Evolutionary conservation across 345 rosid species (phyloP), one percentile per base, ranked within the genome.

Genomic region (Gossypium mustelinum): DNA sequence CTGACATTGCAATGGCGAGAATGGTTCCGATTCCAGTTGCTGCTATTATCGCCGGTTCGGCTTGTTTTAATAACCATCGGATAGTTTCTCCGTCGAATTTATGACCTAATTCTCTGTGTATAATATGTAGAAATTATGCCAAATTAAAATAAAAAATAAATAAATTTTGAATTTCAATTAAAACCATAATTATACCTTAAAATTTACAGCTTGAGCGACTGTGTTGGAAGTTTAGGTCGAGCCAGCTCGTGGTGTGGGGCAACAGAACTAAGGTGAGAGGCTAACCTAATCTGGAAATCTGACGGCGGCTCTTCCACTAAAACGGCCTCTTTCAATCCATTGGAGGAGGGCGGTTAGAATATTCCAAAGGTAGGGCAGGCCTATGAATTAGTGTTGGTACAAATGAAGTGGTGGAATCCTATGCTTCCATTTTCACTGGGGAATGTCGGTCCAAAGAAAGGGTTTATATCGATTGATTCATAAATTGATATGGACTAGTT

Each of bases 1-100:
- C 94, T 22, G 94, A 91, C 94, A 89, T 89, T 73, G 98, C 97
- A 20, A 93, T 89, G 18, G 97, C 96, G 8, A 96, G 96, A 68
- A 94, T 85, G 2, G 98, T 94, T 18, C 96, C 94, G 51, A 97
- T 92, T 0, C 98, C 95, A 0, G 97, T 94, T 16, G 97, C 93
- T 4, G 92, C 92, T 16, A 90, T 88, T 70, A 94, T 92, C 11
- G 96, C 92, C 2, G 90, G 91, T 82, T 93, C 97, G 0, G 97
- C 94, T 81, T 85, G 95, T 65, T 93, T 91, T 18, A 93, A 84
- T 50, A 93, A 75, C 98, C 97, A 93, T 68, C 91, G 81, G 63
- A 94, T 90, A 22, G 98, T 92, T 57, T 94, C 97, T 0, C 97
- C 94, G 68, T 94, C 98, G 11, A 93, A 92, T 72, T 86, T 94